Base-by-base conservation (phyloP, 2,329 filamentous ascomycete species). In the Colletotrichum trifolii region DNA sequence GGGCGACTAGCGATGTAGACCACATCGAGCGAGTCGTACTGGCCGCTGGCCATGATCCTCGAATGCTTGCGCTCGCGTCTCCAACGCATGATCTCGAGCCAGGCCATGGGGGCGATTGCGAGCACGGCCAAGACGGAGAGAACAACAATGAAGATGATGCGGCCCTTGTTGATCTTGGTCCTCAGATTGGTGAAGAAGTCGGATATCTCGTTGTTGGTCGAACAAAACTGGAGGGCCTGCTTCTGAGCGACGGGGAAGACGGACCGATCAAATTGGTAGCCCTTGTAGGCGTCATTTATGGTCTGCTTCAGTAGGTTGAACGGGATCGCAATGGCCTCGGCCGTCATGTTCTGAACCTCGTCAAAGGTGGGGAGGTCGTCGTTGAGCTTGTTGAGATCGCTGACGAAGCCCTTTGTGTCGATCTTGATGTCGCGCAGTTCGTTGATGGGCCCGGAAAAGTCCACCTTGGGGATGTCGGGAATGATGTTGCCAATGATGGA, bases 1-100 rank as follows among this genome's bases (percentile, higher is more conserved):
- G 95, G 94, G 25, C 93, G 88, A 39, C 93, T 94, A 38, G 91
- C 89, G 69, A 97, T 91, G 78, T 97, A 97, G 46, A 97, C 87
- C 40, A 94, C 89, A 74, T 98, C 95, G 84, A 97, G 89, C 1
- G 91, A 86, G 72, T 98, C 94, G 73, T 89, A 89, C 36, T 87
- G 85, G 60, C 90, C 82, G 69, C 85, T 81, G 49, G 84, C 81
- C 70, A 97, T 85, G 38, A 94, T 82, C 60, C 83, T 81, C 25
- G 92, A 87, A 64, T 90, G 89, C 69, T 89, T 82, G 75, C 90
- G 87, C 83, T 94, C 91, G 38, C 83, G 85, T 49, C 87, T 86
- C 88, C 90, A 98, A 58, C 91, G 85, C 69, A 88, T 87, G 66
- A 94, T 89, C 78, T 98, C 94, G 64, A 91, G 83, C 77, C 86